These are phyloP conservation scores for Mycena olivaceomarginata DNA, from an alignment of 768 basidiomycete species.

Conservation along the genomic window DNA sequence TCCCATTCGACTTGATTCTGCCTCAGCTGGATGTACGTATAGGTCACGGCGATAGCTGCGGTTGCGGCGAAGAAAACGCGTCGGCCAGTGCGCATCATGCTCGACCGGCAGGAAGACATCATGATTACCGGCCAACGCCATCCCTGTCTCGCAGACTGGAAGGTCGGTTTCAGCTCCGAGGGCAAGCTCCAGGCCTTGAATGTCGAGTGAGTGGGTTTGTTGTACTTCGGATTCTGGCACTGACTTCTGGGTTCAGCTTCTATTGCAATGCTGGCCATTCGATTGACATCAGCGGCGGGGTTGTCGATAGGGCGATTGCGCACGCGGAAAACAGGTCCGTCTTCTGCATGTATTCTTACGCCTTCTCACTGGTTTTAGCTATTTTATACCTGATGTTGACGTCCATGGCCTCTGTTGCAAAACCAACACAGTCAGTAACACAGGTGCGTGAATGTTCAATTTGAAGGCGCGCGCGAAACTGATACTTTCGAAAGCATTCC, in stretches of 20 bases:
- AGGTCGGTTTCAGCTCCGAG: slow-evolving; percentile 43
- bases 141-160: slow-evolving; percentile 44
- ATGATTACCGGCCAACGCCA: slow-evolving; percentile 46
- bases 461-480: too few relatives aligned
- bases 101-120: slow-evolving; percentile 45
- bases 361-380: neutral
- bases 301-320: slow-evolving; percentile 41
- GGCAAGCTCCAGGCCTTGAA: slow-evolving; percentile 42
- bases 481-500: neutral
- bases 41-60: slow-evolving; percentile 44
- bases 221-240: neutral
- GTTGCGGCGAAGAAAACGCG: slow-evolving; percentile 46
- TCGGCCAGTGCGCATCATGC: slow-evolving; percentile 43
- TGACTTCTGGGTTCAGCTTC: slow-evolving; percentile 20
- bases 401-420: slow-evolving; percentile 44
- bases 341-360: neutral
- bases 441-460: neutral
- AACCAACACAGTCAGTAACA: slow-evolving; percentile 41
- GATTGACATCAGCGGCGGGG: slow-evolving; percentile 45
- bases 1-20: neutral
- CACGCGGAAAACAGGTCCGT: slow-evolving; percentile 45
- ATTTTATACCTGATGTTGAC: slow-evolving; percentile 44
- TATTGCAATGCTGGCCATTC: slow-evolving; percentile 45
- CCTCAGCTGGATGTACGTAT: neutral
- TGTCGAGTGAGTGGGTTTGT: slow-evolving; percentile 35